Evolutionary conservation across 306 rosid species (phyloP).

Genomic region (Lupinus albus): DNA sequence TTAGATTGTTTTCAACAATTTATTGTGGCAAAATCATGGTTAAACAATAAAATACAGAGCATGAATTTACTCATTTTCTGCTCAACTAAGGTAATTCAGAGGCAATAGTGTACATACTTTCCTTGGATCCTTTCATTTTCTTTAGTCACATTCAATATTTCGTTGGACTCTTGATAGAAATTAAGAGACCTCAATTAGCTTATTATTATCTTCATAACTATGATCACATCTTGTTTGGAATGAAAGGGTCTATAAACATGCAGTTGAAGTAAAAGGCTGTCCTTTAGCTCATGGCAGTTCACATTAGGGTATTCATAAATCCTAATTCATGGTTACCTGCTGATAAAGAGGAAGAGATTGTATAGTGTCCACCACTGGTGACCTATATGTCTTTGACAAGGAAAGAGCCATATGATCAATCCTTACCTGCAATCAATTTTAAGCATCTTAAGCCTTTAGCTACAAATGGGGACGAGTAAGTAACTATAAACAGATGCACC

Average conservation of each 20-base stretch:
- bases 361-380: slow-evolving; percentile 82
- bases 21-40: slow-evolving; percentile 1
- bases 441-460: slow-evolving; percentile 30
- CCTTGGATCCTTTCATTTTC: neutral
- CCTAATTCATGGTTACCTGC: slow-evolving; percentile 62
- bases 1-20: neutral
- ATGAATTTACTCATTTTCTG: neutral
- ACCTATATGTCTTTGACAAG: slow-evolving; percentile 80
- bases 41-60: neutral
- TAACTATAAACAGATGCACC: slow-evolving; percentile 5
- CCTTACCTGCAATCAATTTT: slow-evolving; percentile 66
- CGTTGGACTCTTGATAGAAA: slow-evolving; percentile 1
- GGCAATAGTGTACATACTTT: neutral
- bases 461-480: neutral
- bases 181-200: slow-evolving; percentile 1
- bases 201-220: neutral
- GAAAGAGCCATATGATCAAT: slow-evolving; percentile 84
- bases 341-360: slow-evolving; percentile 96
- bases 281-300: neutral
- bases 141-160: slow-evolving; percentile 3
- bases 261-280: neutral
- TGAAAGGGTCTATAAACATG: neutral
- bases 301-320: neutral
- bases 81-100: neutral
- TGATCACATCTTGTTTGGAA: neutral